phyloP scores from a whole-genome alignment of 1,284 basidiomycete species.

The Kwoniella shivajii region DNA sequence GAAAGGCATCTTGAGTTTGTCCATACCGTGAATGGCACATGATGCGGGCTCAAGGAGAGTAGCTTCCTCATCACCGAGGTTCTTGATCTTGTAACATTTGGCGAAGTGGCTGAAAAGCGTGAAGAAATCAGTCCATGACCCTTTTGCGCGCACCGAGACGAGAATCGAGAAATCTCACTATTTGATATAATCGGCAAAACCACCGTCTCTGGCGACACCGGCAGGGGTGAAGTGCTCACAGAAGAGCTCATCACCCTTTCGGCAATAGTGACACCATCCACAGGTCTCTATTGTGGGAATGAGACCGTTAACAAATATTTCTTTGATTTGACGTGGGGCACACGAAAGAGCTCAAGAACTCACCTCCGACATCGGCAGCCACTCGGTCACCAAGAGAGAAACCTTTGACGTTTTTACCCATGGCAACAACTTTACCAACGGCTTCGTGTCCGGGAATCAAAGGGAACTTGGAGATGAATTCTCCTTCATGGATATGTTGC shows the following conservation, averaged over 20 bases:
- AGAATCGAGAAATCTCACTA: slow-evolving; percentile 59
- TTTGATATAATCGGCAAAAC: slow-evolving; percentile 82
- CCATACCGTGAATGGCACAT: slow-evolving; percentile 84
- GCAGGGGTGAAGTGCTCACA: slow-evolving; percentile 78
- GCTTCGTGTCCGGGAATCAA: slow-evolving; percentile 78
- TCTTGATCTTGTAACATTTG: slow-evolving; percentile 80
- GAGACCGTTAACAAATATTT: background rate
- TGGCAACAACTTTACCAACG: slow-evolving; percentile 67
- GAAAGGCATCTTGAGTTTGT: slow-evolving; percentile 74
- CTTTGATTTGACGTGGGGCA: background rate
- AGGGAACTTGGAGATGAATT: slow-evolving; percentile 76
- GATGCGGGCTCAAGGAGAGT: slow-evolving; percentile 85
- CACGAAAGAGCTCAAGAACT: slow-evolving; percentile 33
- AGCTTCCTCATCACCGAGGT: slow-evolving; percentile 82
- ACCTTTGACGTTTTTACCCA: slow-evolving; percentile 70
- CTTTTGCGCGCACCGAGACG: background rate
- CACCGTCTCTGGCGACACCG: slow-evolving; percentile 74
- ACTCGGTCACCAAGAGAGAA: slow-evolving; percentile 72
- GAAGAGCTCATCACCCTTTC: slow-evolving; percentile 69
- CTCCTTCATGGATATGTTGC: slow-evolving; percentile 69
- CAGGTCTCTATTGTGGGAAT: slow-evolving; percentile 58
- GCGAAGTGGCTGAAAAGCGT: slow-evolving; percentile 55
- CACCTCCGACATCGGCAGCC: slow-evolving; percentile 71
- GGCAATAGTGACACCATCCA: slow-evolving; percentile 78
- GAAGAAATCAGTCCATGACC: background rate